A percentile compares a stretch with the other conserved stretches of the same genome.
Conservation (phyloP, 1,139 yeast species). For the Taiozyma onychis region DNA sequence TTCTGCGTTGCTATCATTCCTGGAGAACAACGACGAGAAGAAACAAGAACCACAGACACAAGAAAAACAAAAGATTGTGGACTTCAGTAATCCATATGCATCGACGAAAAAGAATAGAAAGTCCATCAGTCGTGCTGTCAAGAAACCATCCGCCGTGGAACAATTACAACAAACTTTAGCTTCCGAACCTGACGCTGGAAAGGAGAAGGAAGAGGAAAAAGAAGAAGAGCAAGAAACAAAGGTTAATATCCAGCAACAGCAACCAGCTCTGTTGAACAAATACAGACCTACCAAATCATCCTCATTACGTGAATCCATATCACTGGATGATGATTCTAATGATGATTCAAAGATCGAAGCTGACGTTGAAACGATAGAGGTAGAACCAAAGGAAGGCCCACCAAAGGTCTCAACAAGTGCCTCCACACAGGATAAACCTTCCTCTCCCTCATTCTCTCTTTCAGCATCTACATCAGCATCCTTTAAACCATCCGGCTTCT, state of each 20-base stretch:
- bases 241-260: background rate
- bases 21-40: slow-evolving; percentile 37
- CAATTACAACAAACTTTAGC: slow-evolving; percentile 17
- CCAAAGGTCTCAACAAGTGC: background rate
- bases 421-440: background rate
- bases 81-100: slow-evolving; percentile 51
- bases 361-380: slow-evolving; percentile 5
- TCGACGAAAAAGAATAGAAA: slow-evolving; percentile 23
- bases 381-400: slow-evolving; percentile 2
- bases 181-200: background rate
- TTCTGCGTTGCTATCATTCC: slow-evolving; percentile 52
- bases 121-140: slow-evolving; percentile 1
- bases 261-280: slow-evolving; percentile 12
- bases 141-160: slow-evolving; percentile 14
- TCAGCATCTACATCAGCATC: background rate
- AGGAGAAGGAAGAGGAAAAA: slow-evolving; percentile 1
- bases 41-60: slow-evolving; percentile 31
- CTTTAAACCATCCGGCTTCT: background rate
- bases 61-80: slow-evolving; percentile 21
- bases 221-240: background rate
- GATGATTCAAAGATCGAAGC: slow-evolving; percentile 7
- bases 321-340: slow-evolving; percentile 12
- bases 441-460: background rate
- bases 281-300: slow-evolving; percentile 33
- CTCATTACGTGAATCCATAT: slow-evolving; percentile 28